phyloP scores from a whole-genome alignment of 2,329 filamentous ascomycete species.

The Cladobotryum mycophilum region DNA sequence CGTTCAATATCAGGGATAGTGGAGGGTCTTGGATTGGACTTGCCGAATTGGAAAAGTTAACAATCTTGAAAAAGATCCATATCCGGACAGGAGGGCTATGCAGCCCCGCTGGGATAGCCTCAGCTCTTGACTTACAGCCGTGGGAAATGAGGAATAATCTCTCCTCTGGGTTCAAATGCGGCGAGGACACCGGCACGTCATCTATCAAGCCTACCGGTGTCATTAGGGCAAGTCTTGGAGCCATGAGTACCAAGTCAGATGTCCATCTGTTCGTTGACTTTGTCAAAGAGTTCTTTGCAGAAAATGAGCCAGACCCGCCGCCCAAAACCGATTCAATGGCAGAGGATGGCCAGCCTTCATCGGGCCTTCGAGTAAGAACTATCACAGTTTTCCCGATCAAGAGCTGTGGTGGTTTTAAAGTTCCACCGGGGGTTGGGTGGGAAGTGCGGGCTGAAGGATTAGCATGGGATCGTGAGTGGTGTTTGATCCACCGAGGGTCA shows the following conservation, averaged over 20 bases:
- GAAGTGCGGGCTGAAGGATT: conserved; percentile 75
- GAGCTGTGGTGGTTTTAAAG: conserved; percentile 74
- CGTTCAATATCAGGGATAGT: conserved; percentile 73
- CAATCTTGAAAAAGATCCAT: conserved; percentile 71
- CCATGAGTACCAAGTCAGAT: conserved; percentile 78
- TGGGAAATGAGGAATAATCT: conserved; percentile 84
- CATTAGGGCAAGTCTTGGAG: conserved; percentile 77
- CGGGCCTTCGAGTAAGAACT: conserved; percentile 44
- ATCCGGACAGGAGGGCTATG: conserved; percentile 84
- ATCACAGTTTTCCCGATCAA: conserved; percentile 87
- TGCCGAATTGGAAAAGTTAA: conserved; percentile 80
- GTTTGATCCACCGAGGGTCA: conserved; percentile 79
- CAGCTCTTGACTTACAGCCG: conserved; percentile 63
- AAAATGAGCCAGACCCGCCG: conserved; percentile 2
- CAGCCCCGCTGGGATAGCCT: conserved; percentile 81
- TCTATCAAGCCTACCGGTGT: conserved; percentile 82
- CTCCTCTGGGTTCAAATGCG: conserved; percentile 77
- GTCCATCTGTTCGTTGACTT: conserved; percentile 67
- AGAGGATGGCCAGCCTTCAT: not conserved
- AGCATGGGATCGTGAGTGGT: conserved; percentile 96
- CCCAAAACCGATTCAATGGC: not conserved
- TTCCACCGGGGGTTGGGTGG: conserved; percentile 63
- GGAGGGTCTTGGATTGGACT: conserved; percentile 71
- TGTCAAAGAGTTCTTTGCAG: conserved; percentile 59
- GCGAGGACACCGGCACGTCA: conserved; percentile 73